phyloP scores from a whole-genome alignment of 805 yeast genomes.

The Sugiyamaella lignohabitans region DNA sequence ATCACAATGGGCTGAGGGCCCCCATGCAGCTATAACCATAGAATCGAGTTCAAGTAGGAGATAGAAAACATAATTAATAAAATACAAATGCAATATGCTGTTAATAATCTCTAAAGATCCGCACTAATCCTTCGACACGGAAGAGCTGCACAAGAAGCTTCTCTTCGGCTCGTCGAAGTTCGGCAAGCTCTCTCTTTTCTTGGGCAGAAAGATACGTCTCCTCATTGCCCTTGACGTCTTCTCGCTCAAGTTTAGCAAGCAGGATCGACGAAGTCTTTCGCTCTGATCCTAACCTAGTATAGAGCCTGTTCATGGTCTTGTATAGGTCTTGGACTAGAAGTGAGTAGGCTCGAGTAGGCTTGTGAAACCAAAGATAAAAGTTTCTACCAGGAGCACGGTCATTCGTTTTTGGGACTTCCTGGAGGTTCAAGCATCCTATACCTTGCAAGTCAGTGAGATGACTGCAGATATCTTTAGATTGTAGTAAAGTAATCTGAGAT shows the following conservation, averaged over 20 bases:
- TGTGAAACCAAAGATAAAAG: slow-evolving; percentile 71
- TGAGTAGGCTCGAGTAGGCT: slow-evolving; percentile 45
- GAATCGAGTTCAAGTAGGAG: too few species aligned
- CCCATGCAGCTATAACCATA: too few species aligned
- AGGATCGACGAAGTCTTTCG: slow-evolving; percentile 59
- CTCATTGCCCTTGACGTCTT: slow-evolving; percentile 82
- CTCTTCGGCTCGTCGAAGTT: slow-evolving; percentile 36
- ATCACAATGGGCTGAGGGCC: too few species aligned
- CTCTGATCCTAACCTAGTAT: slow-evolving; percentile 28
- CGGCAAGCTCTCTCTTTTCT: slow-evolving; percentile 66
- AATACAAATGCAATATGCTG: too few species aligned
- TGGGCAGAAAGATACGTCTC: slow-evolving; percentile 63
- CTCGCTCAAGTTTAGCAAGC: slow-evolving; percentile 76
- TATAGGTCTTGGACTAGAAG: slow-evolving; percentile 44
- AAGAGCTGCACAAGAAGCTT: slow-evolving; percentile 28
- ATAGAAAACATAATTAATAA: too few species aligned
- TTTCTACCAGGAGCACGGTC: slow-evolving; percentile 91
- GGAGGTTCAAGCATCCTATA: slow-evolving; percentile 73
- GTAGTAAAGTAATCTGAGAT: slow-evolving; percentile 67
- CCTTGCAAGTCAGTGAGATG: slow-evolving; percentile 60
- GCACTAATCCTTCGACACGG: slow-evolving; percentile 32
- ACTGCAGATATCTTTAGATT: slow-evolving; percentile 68
- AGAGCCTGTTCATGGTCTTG: slow-evolving; percentile 42
- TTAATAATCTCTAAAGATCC: slow-evolving; percentile 36
- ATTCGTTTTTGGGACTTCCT: slow-evolving; percentile 86